These are phyloP conservation scores for Hordeum marinum DNA, from an alignment of 176 grass and related monocot species.

Conservation along the genomic window DNA sequence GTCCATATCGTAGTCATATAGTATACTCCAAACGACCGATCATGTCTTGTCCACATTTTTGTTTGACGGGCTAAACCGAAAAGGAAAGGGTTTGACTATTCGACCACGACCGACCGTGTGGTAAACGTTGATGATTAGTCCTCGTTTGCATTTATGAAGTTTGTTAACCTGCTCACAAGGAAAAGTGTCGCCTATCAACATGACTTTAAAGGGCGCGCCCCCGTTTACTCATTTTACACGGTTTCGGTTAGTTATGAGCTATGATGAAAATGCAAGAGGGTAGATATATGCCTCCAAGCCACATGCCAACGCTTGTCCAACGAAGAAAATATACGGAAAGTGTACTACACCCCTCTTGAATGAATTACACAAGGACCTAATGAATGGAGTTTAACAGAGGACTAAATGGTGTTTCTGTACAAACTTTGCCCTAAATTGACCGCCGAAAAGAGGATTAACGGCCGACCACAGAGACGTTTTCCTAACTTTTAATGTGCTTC, in stretches of 20 bases:
- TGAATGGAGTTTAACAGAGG: background rate
- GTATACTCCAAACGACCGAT: too few species aligned
- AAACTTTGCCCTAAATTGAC: background rate
- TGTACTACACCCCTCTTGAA: background rate
- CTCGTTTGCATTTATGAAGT: background rate
- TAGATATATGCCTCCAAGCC: too few species aligned
- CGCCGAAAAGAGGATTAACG: constrained; percentile 16
- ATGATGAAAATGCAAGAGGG: background rate
- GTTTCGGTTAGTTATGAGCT: background rate
- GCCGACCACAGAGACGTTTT: background rate
- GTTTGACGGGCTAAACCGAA: background rate
- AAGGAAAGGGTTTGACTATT: background rate
- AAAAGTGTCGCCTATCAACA: background rate
- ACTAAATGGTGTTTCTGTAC: constrained; percentile 23
- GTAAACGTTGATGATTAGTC: background rate
- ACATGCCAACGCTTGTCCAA: background rate
- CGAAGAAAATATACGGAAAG: background rate
- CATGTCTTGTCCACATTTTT: background rate
- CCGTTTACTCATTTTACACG: background rate
- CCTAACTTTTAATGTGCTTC: constrained; percentile 18
- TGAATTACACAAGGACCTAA: background rate
- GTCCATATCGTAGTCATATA: too few species aligned
- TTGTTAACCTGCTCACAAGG: background rate
- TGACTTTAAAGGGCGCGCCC: background rate
- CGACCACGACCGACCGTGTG: background rate